Evolutionary conservation across 163 green algal genomes (phyloP).

Genomic region (Scenedesmus sp.): DNA sequence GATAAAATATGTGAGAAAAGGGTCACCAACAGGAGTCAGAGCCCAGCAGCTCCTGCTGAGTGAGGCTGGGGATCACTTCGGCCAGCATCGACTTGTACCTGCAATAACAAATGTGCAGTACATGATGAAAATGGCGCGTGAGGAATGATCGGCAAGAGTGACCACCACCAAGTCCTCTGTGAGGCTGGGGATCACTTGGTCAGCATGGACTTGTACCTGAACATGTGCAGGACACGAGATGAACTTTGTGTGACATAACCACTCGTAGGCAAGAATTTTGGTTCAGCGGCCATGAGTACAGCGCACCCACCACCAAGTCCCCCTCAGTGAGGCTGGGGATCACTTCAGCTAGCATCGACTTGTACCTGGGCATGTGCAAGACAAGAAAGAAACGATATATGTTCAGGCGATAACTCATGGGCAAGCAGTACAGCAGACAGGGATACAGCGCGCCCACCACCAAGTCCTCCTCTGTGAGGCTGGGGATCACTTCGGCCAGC

Average conservation of each 20-base stretch:
- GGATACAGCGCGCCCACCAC: no score
- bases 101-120: background rate
- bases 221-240: no score
- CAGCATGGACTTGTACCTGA: constrained; percentile 31
- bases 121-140: background rate
- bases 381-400: no score
- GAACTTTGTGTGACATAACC: no score
- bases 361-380: no score
- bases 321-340: background rate
- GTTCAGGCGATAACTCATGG: no score
- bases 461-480: constrained; percentile 1
- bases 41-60: background rate
- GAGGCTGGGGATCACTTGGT: constrained; percentile 7
- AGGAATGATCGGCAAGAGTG: no score
- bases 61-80: constrained; percentile 9
- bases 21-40: background rate
- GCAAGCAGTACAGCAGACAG: no score
- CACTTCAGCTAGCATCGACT: background rate
- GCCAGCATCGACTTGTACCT: constrained; percentile 23
- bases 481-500: constrained; percentile 6
- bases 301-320: constrained; percentile 1
- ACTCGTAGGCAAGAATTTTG: no score
- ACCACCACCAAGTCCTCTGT: background rate
- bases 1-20: background rate
- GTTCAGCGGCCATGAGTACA: background rate